Conservation (phyloP, 2,329 filamentous ascomycete genomes). For the Aspergillus brasiliensis region DNA sequence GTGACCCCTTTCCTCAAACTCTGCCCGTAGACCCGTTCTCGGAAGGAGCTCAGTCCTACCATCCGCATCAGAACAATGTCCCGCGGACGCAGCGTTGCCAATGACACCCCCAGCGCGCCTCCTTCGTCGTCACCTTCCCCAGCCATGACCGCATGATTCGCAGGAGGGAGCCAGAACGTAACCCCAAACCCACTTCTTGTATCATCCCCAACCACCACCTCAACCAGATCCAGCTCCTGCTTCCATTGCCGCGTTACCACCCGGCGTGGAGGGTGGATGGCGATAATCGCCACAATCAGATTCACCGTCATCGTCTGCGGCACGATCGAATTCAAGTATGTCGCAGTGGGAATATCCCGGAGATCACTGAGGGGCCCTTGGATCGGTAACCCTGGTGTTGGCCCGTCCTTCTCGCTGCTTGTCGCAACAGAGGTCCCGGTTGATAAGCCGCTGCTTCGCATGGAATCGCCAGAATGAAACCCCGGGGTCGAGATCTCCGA, state of each 20-base stretch:
- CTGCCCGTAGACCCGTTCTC: constrained; percentile 78
- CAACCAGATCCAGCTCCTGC: constrained; percentile 65
- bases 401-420: constrained; percentile 16
- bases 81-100: constrained; percentile 60
- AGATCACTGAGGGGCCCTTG: constrained; percentile 62
- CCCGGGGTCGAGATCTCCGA: constrained; percentile 30
- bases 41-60: constrained; percentile 75
- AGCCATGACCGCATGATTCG: constrained; percentile 17
- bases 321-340: constrained; percentile 65
- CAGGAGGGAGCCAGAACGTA: constrained; percentile 74
- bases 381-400: constrained; percentile 29
- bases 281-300: constrained; percentile 77
- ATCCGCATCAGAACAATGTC: constrained; percentile 81
- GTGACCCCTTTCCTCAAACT: constrained; percentile 73
- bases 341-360: constrained; percentile 68
- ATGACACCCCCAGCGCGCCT: constrained; percentile 42
- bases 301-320: constrained; percentile 84
- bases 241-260: constrained; percentile 63
- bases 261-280: constrained; percentile 66
- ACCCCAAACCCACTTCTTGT: constrained; percentile 78
- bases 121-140: constrained; percentile 14
- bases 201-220: constrained; percentile 82
- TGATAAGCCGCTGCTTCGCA: constrained; percentile 29
- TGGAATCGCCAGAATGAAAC: constrained; percentile 20
- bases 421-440: constrained; percentile 20